Percentiles rank a stretch among this genome's conserved stretches.
Evolutionary conservation across 2,329 filamentous ascomycete genomes (phyloP).

Genomic region (Pseudofabraea citricarpa): DNA sequence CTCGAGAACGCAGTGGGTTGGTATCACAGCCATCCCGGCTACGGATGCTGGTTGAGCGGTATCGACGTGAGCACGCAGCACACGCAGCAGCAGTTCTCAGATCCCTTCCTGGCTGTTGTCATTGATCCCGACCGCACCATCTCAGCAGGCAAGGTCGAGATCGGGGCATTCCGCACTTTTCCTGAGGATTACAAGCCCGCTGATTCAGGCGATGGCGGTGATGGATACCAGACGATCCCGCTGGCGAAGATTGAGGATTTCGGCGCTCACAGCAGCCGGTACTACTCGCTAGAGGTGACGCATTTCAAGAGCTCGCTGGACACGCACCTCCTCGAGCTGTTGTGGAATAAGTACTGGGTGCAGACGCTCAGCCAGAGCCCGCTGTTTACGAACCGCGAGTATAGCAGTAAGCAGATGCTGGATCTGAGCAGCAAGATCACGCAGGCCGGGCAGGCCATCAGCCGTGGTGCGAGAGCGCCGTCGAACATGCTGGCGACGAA

Average conservation of each 20-base stretch:
- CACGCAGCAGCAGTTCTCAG: slow-evolving; percentile 78
- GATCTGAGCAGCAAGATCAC: slow-evolving; percentile 81
- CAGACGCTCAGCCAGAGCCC: slow-evolving; percentile 90
- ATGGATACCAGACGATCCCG: slow-evolving; percentile 74
- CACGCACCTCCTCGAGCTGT: slow-evolving; percentile 73
- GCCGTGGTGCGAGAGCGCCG: slow-evolving; percentile 30
- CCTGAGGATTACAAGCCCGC: slow-evolving; percentile 66
- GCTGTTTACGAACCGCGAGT: slow-evolving; percentile 87
- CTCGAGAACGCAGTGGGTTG: slow-evolving; percentile 93
- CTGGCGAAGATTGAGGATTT: slow-evolving; percentile 95
- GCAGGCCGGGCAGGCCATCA: slow-evolving; percentile 47
- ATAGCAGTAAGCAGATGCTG: slow-evolving; percentile 84
- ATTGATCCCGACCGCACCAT: slow-evolving; percentile 96
- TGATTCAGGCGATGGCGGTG: slow-evolving; percentile 35
- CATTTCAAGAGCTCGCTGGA: slow-evolving; percentile 95
- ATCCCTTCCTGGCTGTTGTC: slow-evolving; percentile 93
- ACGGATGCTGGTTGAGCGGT: slow-evolving; percentile 95
- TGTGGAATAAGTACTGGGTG: slow-evolving; percentile 99
- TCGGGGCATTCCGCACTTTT: slow-evolving; percentile 92
- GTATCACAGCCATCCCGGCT: slow-evolving; percentile 97
- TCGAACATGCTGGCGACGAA: slow-evolving; percentile 11
- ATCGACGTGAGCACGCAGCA: slow-evolving; percentile 90
- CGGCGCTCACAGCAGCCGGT: slow-evolving; percentile 83
- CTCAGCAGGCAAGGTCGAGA: slow-evolving; percentile 87
- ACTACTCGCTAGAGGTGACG: slow-evolving; percentile 87